phyloP scores from a whole-genome alignment of 1,139 yeast species.

The Trichomonascaceae sp. region DNA sequence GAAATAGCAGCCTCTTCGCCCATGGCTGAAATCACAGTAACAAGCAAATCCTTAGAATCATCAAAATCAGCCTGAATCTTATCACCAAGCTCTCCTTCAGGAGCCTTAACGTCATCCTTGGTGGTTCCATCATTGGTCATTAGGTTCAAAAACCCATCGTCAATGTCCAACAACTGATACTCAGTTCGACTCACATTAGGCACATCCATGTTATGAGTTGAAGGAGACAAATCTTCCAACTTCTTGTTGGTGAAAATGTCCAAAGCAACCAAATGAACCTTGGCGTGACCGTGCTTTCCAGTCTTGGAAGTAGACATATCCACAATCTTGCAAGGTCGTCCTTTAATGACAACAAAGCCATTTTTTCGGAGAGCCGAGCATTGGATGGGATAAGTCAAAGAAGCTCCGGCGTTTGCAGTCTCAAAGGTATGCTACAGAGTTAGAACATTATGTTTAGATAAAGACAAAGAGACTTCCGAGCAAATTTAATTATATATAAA shows the following conservation, averaged over 20 bases:
- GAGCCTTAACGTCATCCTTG: constrained; percentile 98
- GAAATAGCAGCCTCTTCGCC: constrained; percentile 99
- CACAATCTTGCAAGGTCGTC: constrained; percentile 99
- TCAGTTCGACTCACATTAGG: constrained; percentile 95
- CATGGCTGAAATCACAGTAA: constrained; percentile 96
- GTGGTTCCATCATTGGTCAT: constrained; percentile 97
- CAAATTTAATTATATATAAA: not conserved
- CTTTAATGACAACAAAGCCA: constrained; percentile 98
- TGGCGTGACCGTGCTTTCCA: constrained; percentile 99
- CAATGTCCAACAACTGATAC: constrained; percentile 95
- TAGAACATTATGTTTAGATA: not conserved
- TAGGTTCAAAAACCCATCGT: constrained; percentile 94
- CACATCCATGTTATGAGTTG: constrained; percentile 99
- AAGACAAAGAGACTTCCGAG: not conserved
- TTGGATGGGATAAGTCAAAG: constrained; percentile 98
- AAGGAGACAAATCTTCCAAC: constrained; percentile 99
- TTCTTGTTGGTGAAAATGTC: constrained; percentile 99
- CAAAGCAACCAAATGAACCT: constrained; percentile 98
- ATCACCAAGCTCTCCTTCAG: constrained; percentile 97
- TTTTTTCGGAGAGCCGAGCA: constrained; percentile 99
- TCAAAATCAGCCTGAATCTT: constrained; percentile 87
- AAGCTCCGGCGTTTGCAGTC: constrained; percentile 99
- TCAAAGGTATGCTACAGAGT: constrained; percentile 75
- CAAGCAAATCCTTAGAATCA: constrained; percentile 94
- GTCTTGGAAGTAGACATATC: constrained; percentile 99